Evolutionary conservation across 352 stramenopile genomes (phyloP).

Genomic region (Globisporangium cylindrosporum): DNA sequence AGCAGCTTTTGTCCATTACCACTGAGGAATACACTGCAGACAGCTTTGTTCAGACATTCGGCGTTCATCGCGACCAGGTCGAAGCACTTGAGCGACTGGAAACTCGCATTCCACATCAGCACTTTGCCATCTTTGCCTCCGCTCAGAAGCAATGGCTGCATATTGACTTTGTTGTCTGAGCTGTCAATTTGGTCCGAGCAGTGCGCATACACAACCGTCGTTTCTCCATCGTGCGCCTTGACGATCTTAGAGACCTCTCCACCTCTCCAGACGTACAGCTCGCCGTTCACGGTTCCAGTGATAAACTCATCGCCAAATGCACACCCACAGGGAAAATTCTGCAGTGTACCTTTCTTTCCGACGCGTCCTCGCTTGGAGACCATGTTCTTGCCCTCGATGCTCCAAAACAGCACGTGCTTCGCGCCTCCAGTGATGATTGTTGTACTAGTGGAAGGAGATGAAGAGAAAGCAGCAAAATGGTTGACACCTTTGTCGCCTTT

Average conservation of each 20-base stretch:
- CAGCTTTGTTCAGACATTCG: conserved; percentile 32
- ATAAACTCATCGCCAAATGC: conserved; percentile 48
- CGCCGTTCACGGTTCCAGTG: conserved; percentile 46
- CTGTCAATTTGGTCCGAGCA: not conserved
- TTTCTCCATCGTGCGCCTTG: conserved; percentile 66
- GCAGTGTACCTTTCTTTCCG: conserved; percentile 56
- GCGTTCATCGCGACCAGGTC: conserved; percentile 40
- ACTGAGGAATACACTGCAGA: conserved; percentile 48
- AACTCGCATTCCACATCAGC: conserved; percentile 58
- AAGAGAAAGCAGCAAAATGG: conserved; percentile 48
- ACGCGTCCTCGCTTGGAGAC: conserved; percentile 52
- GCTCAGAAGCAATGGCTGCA: conserved; percentile 34
- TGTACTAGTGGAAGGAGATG: not conserved
- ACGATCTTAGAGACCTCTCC: conserved; percentile 45
- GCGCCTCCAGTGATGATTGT: conserved; percentile 53
- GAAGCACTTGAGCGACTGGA: conserved; percentile 71
- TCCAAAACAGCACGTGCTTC: conserved; percentile 75
- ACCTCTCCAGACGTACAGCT: conserved; percentile 59
- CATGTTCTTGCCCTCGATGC: conserved; percentile 51
- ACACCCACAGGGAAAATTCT: conserved; percentile 47
- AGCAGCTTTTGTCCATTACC: conserved; percentile 49
- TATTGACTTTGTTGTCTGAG: conserved; percentile 10
- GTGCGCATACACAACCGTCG: conserved; percentile 33
- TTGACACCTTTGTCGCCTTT: conserved; percentile 62
- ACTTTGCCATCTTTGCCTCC: conserved; percentile 75